These are phyloP conservation scores for Populus euphratica DNA, from an alignment of 345 rosid genomes.

Conservation along the genomic window DNA sequence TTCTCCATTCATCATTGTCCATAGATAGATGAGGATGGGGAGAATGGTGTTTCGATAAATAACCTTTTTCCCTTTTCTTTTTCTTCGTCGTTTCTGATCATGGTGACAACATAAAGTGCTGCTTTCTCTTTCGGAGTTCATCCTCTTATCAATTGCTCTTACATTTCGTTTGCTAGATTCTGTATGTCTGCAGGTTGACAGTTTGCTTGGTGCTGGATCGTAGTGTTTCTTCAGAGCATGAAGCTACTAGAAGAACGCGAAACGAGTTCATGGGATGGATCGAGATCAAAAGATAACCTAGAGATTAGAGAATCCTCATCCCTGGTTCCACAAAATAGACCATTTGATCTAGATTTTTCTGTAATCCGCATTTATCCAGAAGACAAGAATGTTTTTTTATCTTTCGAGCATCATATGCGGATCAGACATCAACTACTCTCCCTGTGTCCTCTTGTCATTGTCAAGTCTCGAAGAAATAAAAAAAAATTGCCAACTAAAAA, in stretches of 20 bases:
- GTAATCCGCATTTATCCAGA: conserved; percentile 94
- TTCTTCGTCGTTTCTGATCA: not conserved
- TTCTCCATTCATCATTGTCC: not conserved
- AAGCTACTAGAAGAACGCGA: conserved; percentile 97
- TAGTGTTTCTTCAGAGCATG: conserved; percentile 87
- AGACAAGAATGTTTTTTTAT: conserved; percentile 43
- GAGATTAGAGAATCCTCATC: conserved; percentile 66
- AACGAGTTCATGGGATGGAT: conserved; percentile 99
- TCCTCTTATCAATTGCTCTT: not conserved
- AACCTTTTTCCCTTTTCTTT: not conserved
- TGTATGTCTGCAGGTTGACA: conserved; percentile 60
- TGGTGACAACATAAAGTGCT: not conserved
- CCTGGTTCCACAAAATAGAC: conserved; percentile 95
- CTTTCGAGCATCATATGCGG: not conserved
- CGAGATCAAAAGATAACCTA: conserved; percentile 83
- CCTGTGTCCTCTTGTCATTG: not conserved
- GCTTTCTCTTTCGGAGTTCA: too few species aligned
- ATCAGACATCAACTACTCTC: not conserved
- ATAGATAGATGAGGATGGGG: not conserved
- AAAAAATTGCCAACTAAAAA: too few species aligned
- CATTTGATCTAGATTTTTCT: conserved; percentile 98
- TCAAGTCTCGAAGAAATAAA: too few species aligned
- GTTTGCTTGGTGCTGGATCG: conserved; percentile 86
- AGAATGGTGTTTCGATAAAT: not conserved
- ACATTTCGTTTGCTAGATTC: not conserved